Evolutionary conservation across 2,329 filamentous ascomycete species (phyloP).

Genomic region (Tolypocladium amazonense): DNA sequence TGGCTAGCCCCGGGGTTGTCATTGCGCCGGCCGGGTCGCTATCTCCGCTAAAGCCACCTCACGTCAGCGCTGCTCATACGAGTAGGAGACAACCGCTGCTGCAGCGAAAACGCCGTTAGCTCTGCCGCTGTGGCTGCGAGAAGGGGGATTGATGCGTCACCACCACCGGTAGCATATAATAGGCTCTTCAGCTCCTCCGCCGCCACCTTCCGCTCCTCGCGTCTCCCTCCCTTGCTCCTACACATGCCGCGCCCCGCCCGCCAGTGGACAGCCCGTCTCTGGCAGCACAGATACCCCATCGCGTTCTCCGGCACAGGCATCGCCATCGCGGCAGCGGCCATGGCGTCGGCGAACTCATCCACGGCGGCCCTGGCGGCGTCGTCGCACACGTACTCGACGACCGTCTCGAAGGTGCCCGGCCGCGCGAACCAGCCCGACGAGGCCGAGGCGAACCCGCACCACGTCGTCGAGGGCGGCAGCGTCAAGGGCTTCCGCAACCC

Average conservation of each 20-base stretch:
- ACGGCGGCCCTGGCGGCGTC: constrained; percentile 2
- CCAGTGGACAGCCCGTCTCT: constrained; percentile 5
- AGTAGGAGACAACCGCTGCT: no score
- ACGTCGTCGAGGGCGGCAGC: constrained; percentile 30
- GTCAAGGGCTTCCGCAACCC: constrained; percentile 38
- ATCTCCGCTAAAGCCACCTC: neutral
- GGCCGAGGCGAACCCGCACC: constrained; percentile 34
- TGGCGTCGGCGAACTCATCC: constrained; percentile 8
- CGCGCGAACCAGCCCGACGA: constrained; percentile 27
- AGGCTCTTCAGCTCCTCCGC: neutral
- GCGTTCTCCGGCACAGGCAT: neutral
- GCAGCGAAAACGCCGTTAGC: no score
- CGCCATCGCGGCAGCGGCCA: constrained; percentile 6
- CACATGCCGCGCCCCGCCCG: neutral
- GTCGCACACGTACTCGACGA: constrained; percentile 10
- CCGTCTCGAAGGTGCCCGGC: constrained; percentile 23
- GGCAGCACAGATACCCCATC: neutral
- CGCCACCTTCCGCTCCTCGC: neutral
- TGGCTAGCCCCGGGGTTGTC: neutral
- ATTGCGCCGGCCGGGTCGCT: neutral
- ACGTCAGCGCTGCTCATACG: no score
- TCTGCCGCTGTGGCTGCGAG: neutral
- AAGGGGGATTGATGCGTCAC: neutral
- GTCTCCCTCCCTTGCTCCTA: neutral
- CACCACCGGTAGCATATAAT: neutral